These are phyloP conservation scores for Ceratocystis destructans DNA, from an alignment of 2,329 filamentous ascomycete species.

Conservation along the genomic window DNA sequence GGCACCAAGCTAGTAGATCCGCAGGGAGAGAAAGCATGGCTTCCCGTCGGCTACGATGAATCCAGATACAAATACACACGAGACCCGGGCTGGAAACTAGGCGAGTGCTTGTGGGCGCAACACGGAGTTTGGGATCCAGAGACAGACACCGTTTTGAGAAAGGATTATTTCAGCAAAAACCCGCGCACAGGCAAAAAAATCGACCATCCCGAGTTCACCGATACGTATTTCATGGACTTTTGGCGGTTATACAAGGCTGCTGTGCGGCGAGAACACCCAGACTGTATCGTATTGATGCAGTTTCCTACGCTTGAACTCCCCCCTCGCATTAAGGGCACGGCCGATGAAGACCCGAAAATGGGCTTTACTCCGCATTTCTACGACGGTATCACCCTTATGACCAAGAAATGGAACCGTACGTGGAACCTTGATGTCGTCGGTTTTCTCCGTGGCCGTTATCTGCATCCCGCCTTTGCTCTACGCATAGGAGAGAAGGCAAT, in stretches of 20 bases:
- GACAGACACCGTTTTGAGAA: conserved; percentile 62
- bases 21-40: conserved; percentile 71
- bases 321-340: conserved; percentile 70
- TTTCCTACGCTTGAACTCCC: conserved; percentile 86
- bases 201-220: conserved; percentile 75
- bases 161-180: conserved; percentile 76
- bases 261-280: conserved; percentile 61
- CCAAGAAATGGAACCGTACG: conserved; percentile 94
- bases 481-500: conserved; percentile 89
- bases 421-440: conserved; percentile 97
- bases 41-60: conserved; percentile 62
- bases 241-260: conserved; percentile 63
- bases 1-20: conserved; percentile 76
- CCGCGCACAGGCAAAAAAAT: conserved; percentile 60
- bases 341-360: conserved; percentile 78
- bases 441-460: conserved; percentile 74
- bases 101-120: conserved; percentile 93
- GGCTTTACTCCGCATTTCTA: conserved; percentile 94
- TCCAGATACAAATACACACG: conserved; percentile 80
- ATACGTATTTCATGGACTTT: conserved; percentile 79
- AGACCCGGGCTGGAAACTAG: conserved; percentile 76
- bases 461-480: conserved; percentile 79
- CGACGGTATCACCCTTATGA: conserved; percentile 90
- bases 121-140: conserved; percentile 86
- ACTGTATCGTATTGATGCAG: conserved; percentile 80